Evolutionary conservation across 2,329 filamentous ascomycete species (phyloP), one percentile per base, ranked within the genome.

Genomic region (Colletotrichum gloeosporioides): DNA sequence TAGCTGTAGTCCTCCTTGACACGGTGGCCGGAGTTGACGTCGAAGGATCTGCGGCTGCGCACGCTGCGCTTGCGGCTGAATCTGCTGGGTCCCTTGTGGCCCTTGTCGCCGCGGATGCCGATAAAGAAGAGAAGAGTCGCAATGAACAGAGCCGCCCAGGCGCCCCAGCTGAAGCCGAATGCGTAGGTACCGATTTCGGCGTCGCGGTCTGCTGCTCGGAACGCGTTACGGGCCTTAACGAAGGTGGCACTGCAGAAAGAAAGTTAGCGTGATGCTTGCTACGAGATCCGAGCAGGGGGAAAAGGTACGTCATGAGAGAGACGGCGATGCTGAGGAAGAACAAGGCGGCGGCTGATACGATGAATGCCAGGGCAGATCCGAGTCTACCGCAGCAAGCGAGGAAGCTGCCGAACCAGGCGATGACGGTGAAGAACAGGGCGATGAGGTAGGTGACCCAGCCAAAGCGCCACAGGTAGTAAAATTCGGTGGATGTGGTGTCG

Each of bases 391-490:
- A 95, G 82, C 94, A 92, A 18, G 94, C 93, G 18, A 96, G 85
- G 77, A 95, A 88, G 78, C 92, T 91, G 13, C 89, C 86, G 84
- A 95, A 90, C 82, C 96, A 92, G 77, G 93, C 91, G 31, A 92
- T 72, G 64, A 91, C 89, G 78, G 91, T 91, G 84, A 98, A 97
- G 88, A 98, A 92, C 49, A 98, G 90, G 22, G 93, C 92, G 79
- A 99, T 93, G 73, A 99, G 88, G 87, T 95, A 95, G 85, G 98
- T 97, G 49, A 96, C 95, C 91, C 96, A 99, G 84, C 95, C 94
- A 88, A 98, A 98, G 55, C 96, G 92, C 87, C 95, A 98, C 82
- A 97, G 90, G 86, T 96, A 95, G 87, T 90, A 99, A 88, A 93
- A 98, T 78, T 87, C 86, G 27, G 78, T 83, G 77, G 89, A 90